A percentile compares a stretch with the other conserved stretches of the same genome.
Evolutionary conservation across 1,139 yeast species (phyloP).

Genomic region (Diutina siamensis): DNA sequence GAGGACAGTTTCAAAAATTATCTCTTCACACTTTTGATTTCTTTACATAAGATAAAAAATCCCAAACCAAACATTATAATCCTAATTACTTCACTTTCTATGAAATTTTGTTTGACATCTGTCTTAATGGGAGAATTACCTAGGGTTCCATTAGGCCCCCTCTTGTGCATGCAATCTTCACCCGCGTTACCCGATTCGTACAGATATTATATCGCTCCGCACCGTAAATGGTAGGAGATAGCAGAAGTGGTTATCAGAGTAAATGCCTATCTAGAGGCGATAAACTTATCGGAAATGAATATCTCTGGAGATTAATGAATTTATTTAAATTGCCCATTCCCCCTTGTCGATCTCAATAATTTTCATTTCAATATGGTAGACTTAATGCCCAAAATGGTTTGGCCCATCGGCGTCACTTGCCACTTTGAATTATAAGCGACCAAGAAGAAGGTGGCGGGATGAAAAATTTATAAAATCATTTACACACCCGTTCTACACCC

Average conservation of each 20-base stretch:
- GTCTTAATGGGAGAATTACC: too few species aligned
- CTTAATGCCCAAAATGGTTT: neutral
- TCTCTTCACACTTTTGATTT: too few species aligned
- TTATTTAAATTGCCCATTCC: neutral
- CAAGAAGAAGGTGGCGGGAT: neutral
- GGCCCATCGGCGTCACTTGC: constrained; percentile 3
- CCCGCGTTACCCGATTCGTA: neutral
- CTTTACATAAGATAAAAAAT: too few species aligned
- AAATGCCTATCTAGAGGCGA: too few species aligned
- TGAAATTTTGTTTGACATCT: too few species aligned
- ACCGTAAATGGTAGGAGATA: neutral
- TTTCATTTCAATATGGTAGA: neutral
- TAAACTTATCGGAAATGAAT: too few species aligned
- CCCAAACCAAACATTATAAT: too few species aligned
- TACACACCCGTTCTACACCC: neutral
- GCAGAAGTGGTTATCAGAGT: neutral
- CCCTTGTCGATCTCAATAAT: neutral
- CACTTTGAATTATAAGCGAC: neutral
- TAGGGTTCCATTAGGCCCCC: too few species aligned
- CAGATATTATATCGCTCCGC: neutral
- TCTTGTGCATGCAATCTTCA: too few species aligned
- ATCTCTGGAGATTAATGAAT: too few species aligned
- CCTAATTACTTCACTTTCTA: too few species aligned
- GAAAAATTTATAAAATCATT: constrained; percentile 2
- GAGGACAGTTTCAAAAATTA: too few species aligned